Conservation (phyloP, 2,329 filamentous ascomycete species). For the Aspergillus ibericus region DNA sequence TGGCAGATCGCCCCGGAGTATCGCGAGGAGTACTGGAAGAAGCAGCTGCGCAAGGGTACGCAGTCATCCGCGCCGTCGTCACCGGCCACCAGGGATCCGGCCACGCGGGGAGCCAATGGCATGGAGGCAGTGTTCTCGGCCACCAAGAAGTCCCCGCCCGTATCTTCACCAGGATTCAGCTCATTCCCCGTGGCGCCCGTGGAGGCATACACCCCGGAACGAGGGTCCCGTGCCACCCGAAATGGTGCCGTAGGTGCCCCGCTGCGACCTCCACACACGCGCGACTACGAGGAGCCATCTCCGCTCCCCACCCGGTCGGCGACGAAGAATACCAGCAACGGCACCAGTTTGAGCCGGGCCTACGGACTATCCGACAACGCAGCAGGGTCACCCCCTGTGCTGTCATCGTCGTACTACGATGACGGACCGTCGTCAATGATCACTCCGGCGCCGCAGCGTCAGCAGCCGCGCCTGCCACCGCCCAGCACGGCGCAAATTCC, state of each 20-base stretch:
- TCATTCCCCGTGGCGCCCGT: constrained; percentile 44
- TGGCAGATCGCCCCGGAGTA: constrained; percentile 89
- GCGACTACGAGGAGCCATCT: constrained; percentile 45
- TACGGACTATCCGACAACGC: constrained; percentile 44
- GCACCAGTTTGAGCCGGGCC: constrained; percentile 31
- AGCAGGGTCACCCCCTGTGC: constrained; percentile 46
- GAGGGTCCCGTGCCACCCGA: constrained; percentile 41
- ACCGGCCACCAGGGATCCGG: constrained; percentile 46
- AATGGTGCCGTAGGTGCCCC: constrained; percentile 26
- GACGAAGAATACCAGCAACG: constrained; percentile 26
- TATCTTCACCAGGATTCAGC: constrained; percentile 43
- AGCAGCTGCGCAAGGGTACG: constrained; percentile 49
- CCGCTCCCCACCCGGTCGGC: constrained; percentile 40
- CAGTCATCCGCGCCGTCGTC: constrained; percentile 49
- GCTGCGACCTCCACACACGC: constrained; percentile 32
- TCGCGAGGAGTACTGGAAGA: constrained; percentile 83
- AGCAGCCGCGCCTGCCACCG: constrained; percentile 49
- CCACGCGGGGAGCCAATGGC: constrained; percentile 38
- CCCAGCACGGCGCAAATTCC: constrained; percentile 52
- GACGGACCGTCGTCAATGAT: constrained; percentile 49
- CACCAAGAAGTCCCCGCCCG: constrained; percentile 39
- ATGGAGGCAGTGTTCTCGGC: constrained; percentile 44
- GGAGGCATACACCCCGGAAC: constrained; percentile 50
- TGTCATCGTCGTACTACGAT: constrained; percentile 52
- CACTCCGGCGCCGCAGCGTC: constrained; percentile 50